Evolutionary conservation across 805 yeast species (phyloP).

Genomic region (Candida silvicultrix): DNA sequence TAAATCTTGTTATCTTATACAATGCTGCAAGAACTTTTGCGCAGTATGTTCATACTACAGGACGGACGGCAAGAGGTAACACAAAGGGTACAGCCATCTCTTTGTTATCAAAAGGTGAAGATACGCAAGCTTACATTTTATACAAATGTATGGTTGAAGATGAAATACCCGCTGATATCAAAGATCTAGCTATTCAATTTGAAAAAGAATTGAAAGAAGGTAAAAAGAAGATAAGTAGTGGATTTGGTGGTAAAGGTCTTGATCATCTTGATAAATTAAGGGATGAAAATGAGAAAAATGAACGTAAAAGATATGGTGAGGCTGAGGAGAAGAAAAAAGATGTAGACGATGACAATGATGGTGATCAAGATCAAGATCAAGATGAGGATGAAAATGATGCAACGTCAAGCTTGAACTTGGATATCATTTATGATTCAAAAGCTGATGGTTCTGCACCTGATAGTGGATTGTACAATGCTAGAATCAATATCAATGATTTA

Average conservation of each 20-base stretch:
- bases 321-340: constrained; percentile 22
- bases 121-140: constrained; percentile 60
- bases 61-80: constrained; percentile 89
- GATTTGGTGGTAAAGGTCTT: constrained; percentile 92
- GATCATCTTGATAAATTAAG: constrained; percentile 66
- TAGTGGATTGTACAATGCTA: constrained; percentile 51
- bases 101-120: constrained; percentile 55
- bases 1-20: constrained; percentile 74
- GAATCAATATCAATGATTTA: constrained; percentile 73
- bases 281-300: constrained; percentile 41
- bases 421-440: constrained; percentile 44
- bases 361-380: constrained; percentile 21
- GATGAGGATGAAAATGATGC: constrained; percentile 11
- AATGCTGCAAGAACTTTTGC: constrained; percentile 86
- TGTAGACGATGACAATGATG: constrained; percentile 16
- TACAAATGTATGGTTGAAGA: constrained; percentile 40
- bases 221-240: constrained; percentile 56
- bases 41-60: constrained; percentile 94
- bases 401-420: constrained; percentile 20
- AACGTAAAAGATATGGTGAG: constrained; percentile 43
- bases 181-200: constrained; percentile 47
- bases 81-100: constrained; percentile 71
- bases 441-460: constrained; percentile 54
- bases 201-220: constrained; percentile 59
- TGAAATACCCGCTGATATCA: constrained; percentile 46